Evolutionary conservation across 2,329 filamentous ascomycete genomes (phyloP), one percentile per base, ranked within the genome.

Genomic region (Botrytis fragariae): DNA sequence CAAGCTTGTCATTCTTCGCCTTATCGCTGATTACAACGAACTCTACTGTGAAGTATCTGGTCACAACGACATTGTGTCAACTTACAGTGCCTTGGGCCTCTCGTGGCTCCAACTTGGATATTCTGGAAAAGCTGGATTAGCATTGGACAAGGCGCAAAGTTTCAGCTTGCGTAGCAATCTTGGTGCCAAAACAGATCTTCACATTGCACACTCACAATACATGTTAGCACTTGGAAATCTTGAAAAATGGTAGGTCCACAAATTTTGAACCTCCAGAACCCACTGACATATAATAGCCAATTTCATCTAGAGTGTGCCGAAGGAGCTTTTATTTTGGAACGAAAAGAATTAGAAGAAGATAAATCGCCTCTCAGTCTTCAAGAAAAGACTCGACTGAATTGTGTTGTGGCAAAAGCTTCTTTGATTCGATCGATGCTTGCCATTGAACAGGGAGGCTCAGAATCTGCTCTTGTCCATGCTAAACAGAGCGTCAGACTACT

Each of bases 201-300:
- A 94, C 76, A 83, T 97, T 10, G 89, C 90, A 0, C 90, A 91
- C 74, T 90, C 92, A 0, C 93, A 97, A 80, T 94, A 94, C 80
- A 85, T 91, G 42, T 84, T 95, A 29, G 87, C 88, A 1, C 87
- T 91, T 20, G 92, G 91, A 16, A 89, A 90, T 68, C 83, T 88
- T 25, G 86, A 90, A 16, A 90, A 92, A 82, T 91, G 88, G 71
- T 83, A 82, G 73, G 81, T 81, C 37, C 78, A 86, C 54, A 32
- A 51, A 54, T 59, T n/a, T 65, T 57, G 32, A 37, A 62, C 16
- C 12, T 54, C 20, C 25, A 57, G 35, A 62, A 16, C 39, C 29
- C 59, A 60, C 78, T 79, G 74, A 79, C 59, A 61, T 32, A 51
- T 4, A 14, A 64, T 29, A 81, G 80, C 51, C 79, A 81, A 74